These are phyloP conservation scores for Brassica balearica DNA, from an alignment of 441 rosid genomes.

Conservation along the genomic window DNA sequence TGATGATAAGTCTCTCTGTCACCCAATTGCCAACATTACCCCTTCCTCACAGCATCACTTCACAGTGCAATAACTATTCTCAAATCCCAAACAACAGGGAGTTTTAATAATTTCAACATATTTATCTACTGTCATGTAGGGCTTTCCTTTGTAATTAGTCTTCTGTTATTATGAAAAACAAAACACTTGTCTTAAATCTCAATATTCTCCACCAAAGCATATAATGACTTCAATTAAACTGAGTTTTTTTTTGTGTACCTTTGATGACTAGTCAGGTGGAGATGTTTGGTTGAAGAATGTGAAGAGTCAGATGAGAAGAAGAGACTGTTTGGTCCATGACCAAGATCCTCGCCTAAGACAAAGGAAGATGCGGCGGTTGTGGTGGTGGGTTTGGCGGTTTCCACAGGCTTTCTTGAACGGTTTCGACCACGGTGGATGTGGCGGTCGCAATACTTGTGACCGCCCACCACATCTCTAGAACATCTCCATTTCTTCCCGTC, in stretches of 20 bases:
- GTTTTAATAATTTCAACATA: not conserved
- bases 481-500: slow-evolving; percentile 82
- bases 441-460: slow-evolving; percentile 82
- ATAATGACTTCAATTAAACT: not conserved
- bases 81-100: not conserved
- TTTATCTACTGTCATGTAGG: not conserved
- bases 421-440: slow-evolving; percentile 84
- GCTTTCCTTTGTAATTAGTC: not conserved
- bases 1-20: slow-evolving; percentile 43
- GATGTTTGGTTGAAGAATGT: slow-evolving; percentile 54
- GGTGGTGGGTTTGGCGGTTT: slow-evolving; percentile 50
- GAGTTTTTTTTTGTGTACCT: slow-evolving; percentile 49
- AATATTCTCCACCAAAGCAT: not conserved
- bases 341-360: slow-evolving; percentile 40
- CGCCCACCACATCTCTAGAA: slow-evolving; percentile 67
- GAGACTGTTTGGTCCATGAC: slow-evolving; percentile 36
- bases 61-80: slow-evolving; percentile 34
- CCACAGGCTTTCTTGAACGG: slow-evolving; percentile 97
- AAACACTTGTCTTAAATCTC: not conserved
- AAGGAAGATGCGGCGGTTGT: slow-evolving; percentile 25
- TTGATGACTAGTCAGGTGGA: slow-evolving; percentile 53
- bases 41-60: slow-evolving; percentile 44
- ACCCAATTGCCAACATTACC: slow-evolving; percentile 50
- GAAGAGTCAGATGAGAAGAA: slow-evolving; percentile 56
- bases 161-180: not conserved